Percentiles rank a stretch among this genome's conserved stretches.
Conservation (phyloP, 495 filamentous ascomycete species). For the Neurospora sp. region DNA sequence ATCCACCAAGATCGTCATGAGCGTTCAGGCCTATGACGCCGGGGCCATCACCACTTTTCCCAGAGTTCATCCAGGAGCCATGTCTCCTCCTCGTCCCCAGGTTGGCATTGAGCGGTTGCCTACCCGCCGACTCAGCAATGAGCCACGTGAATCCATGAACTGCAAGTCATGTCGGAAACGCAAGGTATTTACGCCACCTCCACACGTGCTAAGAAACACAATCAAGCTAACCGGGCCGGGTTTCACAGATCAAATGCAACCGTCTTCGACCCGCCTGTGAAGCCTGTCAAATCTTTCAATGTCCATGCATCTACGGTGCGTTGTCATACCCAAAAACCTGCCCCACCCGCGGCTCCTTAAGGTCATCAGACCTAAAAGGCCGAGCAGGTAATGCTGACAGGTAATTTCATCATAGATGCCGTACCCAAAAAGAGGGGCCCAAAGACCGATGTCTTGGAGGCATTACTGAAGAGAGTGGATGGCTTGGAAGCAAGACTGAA, state of each 20-base stretch:
- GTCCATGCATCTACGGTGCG: constrained; percentile 79
- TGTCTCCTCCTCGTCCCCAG: constrained; percentile 56
- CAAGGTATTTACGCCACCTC: constrained; percentile 45
- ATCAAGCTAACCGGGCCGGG: constrained; percentile 5
- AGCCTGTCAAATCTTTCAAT: constrained; percentile 80
- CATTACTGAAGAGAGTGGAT: constrained; percentile 71
- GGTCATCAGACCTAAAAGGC: background rate
- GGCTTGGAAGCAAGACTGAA: constrained; percentile 71
- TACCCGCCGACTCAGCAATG: constrained; percentile 57
- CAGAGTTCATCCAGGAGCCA: constrained; percentile 31
- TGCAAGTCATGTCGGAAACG: constrained; percentile 87
- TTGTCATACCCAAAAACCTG: background rate
- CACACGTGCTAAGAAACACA: background rate
- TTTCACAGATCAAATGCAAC: constrained; percentile 74
- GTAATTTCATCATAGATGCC: constrained; percentile 47
- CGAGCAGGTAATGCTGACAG: background rate
- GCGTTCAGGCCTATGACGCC: constrained; percentile 15
- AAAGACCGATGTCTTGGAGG: constrained; percentile 81
- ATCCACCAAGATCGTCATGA: constrained; percentile 8
- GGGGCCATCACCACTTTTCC: constrained; percentile 19
- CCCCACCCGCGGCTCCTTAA: background rate
- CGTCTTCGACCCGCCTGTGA: constrained; percentile 74
- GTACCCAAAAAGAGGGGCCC: constrained; percentile 81
- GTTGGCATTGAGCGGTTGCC: constrained; percentile 78
- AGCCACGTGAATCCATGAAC: constrained; percentile 84